phyloP scores from a whole-genome alignment of 257 asterid genomes.

The Prunella vulgaris region DNA sequence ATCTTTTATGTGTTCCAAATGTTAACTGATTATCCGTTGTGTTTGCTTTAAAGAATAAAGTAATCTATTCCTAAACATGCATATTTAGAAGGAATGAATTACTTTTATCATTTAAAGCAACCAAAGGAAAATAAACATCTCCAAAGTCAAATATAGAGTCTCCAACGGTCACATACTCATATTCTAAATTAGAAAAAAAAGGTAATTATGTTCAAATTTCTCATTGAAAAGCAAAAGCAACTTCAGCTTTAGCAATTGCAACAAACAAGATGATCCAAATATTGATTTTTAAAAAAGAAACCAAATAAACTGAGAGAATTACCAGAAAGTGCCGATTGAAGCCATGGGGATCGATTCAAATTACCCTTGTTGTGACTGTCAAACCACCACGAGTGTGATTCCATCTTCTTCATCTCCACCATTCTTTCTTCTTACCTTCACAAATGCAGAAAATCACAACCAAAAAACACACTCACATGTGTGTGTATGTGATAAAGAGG shows the following conservation, averaged over 20 bases:
- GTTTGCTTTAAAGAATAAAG: too few relatives aligned
- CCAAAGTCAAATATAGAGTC: conserved; percentile 2
- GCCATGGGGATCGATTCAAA: conserved; percentile 72
- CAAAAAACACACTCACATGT: neutral
- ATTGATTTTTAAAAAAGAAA: neutral
- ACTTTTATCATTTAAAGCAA: too few relatives aligned
- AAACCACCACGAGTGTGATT: conserved; percentile 81
- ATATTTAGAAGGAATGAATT: too few relatives aligned
- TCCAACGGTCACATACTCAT: conserved; percentile 33
- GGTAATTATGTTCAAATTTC: conserved; percentile 10
- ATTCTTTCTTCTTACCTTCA: conserved; percentile 39
- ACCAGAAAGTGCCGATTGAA: conserved; percentile 80
- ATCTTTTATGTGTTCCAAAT: neutral
- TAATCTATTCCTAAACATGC: too few relatives aligned
- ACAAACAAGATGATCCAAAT: neutral
- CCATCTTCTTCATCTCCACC: conserved; percentile 41
- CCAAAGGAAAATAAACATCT: neutral
- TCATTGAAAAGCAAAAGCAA: neutral
- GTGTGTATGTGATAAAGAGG: neutral
- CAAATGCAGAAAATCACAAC: neutral
- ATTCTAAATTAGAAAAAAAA: conserved; percentile 16
- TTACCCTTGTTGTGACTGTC: conserved; percentile 46
- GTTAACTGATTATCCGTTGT: too few relatives aligned
- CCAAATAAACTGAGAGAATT: neutral
- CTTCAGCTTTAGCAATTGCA: neutral